Conservation (phyloP, 768 basidiomycete species). For the Lactarius indigo region DNA sequence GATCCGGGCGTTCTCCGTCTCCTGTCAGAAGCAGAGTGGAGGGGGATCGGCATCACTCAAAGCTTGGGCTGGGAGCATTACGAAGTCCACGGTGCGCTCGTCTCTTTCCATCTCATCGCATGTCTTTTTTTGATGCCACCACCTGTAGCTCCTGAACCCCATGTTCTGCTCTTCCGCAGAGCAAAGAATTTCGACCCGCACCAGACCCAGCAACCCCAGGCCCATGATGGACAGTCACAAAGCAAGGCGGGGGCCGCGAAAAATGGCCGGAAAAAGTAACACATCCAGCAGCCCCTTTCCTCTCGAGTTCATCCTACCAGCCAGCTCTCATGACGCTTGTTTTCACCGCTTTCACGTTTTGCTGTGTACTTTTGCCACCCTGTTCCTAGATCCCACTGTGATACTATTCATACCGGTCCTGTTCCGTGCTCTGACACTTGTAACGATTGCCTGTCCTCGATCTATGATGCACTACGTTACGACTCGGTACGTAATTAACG, state of each 20-base stretch:
- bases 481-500: conserved; percentile 7
- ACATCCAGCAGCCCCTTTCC: background rate
- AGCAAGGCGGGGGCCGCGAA: conserved; percentile 33
- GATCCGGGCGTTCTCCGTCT: conserved; percentile 80
- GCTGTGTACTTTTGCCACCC: conserved; percentile 16
- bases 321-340: conserved; percentile 28
- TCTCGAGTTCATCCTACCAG: conserved; percentile 16
- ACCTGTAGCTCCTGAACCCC: conserved; percentile 77
- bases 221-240: conserved; percentile 25
- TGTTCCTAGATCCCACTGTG: conserved; percentile 6
- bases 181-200: conserved; percentile 55
- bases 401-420: conserved; percentile 8
- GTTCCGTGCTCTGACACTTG: background rate
- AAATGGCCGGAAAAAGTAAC: conserved; percentile 43
- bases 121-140: conserved; percentile 5
- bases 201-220: conserved; percentile 22
- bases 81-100: conserved; percentile 81
- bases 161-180: conserved; percentile 91
- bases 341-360: conserved; percentile 23
- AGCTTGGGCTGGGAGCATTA: conserved; percentile 97
- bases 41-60: conserved; percentile 94
- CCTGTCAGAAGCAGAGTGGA: conserved; percentile 86
- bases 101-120: conserved; percentile 6
- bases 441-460: conserved; percentile 6
- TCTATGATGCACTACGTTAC: conserved; percentile 8